These are phyloP conservation scores for Solanum hybrid DNA, from an alignment of 305 asterid species.

Conservation along the genomic window DNA sequence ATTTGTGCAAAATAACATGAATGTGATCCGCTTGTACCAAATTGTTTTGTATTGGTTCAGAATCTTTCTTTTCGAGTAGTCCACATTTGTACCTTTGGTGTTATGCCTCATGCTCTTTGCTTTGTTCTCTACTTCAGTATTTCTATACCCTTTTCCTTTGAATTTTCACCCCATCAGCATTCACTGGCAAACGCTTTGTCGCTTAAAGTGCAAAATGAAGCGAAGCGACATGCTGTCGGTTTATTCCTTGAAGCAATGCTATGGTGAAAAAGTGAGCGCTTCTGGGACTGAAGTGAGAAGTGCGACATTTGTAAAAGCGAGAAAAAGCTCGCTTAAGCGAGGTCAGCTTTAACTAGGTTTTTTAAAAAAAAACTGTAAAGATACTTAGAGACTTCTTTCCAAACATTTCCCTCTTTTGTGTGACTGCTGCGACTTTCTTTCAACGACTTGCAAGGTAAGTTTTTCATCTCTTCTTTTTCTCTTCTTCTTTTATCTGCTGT, in stretches of 20 bases:
- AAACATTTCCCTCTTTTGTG: not conserved
- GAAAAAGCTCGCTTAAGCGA: not conserved
- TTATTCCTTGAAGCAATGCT: not conserved
- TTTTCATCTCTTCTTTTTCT: not conserved
- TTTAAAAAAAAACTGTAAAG: not conserved
- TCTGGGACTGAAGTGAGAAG: not conserved
- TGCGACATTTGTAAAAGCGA: not conserved
- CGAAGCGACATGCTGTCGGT: not conserved
- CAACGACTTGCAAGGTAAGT: not conserved
- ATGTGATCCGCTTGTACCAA: not conserved
- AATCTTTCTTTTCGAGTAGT: not conserved
- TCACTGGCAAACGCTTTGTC: not conserved
- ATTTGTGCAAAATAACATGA: not conserved
- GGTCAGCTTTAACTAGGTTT: not conserved
- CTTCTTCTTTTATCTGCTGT: not conserved
- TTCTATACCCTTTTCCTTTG: not conserved
- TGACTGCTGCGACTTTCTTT: not conserved
- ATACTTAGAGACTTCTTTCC: not conserved
- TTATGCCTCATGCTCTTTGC: not conserved
- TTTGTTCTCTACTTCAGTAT: not conserved
- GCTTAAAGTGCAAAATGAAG: not conserved
- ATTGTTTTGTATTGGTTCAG: not conserved
- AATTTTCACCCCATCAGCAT: not conserved
- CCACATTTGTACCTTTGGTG: not conserved
- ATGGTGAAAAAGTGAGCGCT: not conserved